These are phyloP conservation scores for Pseudogymnoascus sp. DNA, from an alignment of 2,329 filamentous ascomycete species.

Conservation along the genomic window DNA sequence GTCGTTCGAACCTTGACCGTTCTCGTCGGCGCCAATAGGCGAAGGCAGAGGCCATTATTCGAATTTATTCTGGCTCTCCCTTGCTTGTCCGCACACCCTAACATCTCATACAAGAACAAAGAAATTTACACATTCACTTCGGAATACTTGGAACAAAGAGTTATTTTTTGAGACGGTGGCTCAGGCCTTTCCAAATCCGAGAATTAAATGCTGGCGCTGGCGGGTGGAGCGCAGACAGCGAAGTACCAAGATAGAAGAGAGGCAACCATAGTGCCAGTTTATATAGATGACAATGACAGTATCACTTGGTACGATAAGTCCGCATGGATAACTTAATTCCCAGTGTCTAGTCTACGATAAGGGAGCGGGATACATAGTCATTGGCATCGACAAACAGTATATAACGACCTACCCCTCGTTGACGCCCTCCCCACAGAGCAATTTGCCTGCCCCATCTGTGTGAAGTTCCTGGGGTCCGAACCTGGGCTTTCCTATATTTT, in stretches of 20 bases:
- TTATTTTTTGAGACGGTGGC: neutral
- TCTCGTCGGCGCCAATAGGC: neutral
- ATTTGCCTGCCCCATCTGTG: too few relatives aligned
- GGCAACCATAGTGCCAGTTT: neutral
- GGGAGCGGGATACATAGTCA: too few relatives aligned
- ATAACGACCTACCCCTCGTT: too few relatives aligned
- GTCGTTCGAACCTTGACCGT: neutral
- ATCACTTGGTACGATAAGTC: neutral
- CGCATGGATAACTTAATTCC: neutral
- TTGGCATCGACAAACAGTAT: too few relatives aligned
- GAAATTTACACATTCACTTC: neutral
- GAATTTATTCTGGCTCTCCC: neutral
- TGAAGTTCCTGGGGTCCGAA: too few relatives aligned
- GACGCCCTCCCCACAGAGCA: too few relatives aligned
- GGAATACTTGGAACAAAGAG: neutral
- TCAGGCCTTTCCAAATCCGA: neutral
- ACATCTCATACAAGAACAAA: neutral
- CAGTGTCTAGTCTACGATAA: neutral
- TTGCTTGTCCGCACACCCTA: neutral
- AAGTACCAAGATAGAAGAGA: neutral
- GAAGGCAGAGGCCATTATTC: constrained; percentile 1
- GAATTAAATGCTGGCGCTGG: neutral
- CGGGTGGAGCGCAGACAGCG: neutral
- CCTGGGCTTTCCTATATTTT: too few relatives aligned
- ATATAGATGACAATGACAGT: too few relatives aligned